Evolutionary conservation across 1,284 basidiomycete species (phyloP), one percentile per base, ranked within the genome.

Genomic region (Cryptococcus hybrid): DNA sequence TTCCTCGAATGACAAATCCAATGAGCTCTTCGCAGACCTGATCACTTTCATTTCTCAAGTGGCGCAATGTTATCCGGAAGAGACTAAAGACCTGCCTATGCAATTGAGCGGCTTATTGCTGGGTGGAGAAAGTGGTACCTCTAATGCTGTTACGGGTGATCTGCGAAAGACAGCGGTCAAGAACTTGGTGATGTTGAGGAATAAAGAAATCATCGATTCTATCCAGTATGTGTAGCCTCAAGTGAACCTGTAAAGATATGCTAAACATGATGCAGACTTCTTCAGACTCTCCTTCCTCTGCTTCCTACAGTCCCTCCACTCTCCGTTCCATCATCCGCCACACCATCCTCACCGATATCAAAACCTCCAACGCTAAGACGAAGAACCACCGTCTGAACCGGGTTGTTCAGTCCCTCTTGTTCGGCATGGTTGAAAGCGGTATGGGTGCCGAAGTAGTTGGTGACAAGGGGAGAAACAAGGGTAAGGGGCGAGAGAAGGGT

Each of bases 351-450:
- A 88, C 90, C 13, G 95, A 99, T 67, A 90, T 99, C 65, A 88
- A 88, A 68, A 90, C 88, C 3, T 93, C 95, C 44, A 99, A 99
- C 73, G 80, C 86, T 43, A 88, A 87, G 58, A 83, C 88, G 43
- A 93, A 92, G 76, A 96, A 98, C 70, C 93, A 97, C 80, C 93
- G 94, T 69, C 85, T 99, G 36, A 99, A 99, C 74, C 86, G 92
- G 43, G 89, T 93, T 18, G 92, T 99, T 0, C 96, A 99, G 76
- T 89, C 92, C 7, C 88, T 99, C 82, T 82, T 99, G 36, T 99
- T 99, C 74, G 85, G 86, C 52, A 98, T 99, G 90, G 87, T 99
- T 6, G 93, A 98, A 76, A 85, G 87, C 39, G 92, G 92, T 11
- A 83, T 95, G 86, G 85, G 87, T 46, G 87, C 81, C 7, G 87